Percentiles rank a stretch among this genome's conserved stretches.
Conservation (phyloP, 1,139 yeast species). For the Debaryomycetaceae sp. region DNA sequence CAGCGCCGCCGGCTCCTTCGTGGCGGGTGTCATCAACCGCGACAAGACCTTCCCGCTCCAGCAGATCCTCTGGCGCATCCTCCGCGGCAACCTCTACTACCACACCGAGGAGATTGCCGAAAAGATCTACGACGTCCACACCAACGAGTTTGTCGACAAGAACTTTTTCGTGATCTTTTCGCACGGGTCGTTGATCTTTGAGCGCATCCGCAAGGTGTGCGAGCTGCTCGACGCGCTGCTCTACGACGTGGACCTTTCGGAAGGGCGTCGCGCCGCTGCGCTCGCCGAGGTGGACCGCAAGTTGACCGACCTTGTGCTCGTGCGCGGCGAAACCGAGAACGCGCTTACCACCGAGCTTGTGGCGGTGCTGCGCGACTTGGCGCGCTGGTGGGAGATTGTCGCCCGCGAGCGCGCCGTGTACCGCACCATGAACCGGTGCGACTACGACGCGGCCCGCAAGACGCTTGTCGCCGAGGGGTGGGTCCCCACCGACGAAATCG, state of each 20-base stretch:
- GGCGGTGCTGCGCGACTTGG: conserved; percentile 69
- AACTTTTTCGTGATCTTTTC: conserved; percentile 43
- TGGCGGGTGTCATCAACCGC: conserved; percentile 80
- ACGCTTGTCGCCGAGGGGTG: conserved; percentile 75
- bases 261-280: conserved; percentile 38
- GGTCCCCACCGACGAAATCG: conserved; percentile 62
- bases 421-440: conserved; percentile 61
- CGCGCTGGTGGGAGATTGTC: conserved; percentile 64
- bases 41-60: conserved; percentile 68
- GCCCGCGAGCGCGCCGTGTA: conserved; percentile 71
- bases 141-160: conserved; percentile 28
- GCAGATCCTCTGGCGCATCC: conserved; percentile 86
- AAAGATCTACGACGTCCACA: conserved; percentile 32
- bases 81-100: conserved; percentile 85
- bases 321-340: conserved; percentile 48
- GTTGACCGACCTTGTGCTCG: conserved; percentile 55
- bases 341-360: conserved; percentile 66
- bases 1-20: conserved; percentile 38
- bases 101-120: conserved; percentile 65
- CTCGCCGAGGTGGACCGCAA: conserved; percentile 51
- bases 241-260: conserved; percentile 31
- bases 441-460: conserved; percentile 60
- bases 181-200: conserved; percentile 39
- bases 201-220: conserved; percentile 39
- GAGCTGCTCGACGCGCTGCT: conserved; percentile 45